phyloP scores from a whole-genome alignment of 805 yeast species.

The Pichia eremophila region DNA sequence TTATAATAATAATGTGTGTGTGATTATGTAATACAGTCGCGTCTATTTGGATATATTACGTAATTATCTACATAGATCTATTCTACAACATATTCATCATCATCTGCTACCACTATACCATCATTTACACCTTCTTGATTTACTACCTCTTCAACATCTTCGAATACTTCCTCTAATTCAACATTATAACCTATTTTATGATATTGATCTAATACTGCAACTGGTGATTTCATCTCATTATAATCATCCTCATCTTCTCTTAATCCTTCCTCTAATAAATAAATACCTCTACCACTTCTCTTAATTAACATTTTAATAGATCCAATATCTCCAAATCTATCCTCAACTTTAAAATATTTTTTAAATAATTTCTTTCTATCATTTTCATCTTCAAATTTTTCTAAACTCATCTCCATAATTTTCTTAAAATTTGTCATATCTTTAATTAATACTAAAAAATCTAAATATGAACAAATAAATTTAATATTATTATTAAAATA shows the following conservation, averaged over 20 bases:
- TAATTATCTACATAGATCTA: too few species aligned
- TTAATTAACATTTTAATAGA: conserved; percentile 58
- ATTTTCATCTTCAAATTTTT: conserved; percentile 30
- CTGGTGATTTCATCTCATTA: neutral
- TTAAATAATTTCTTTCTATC: conserved; percentile 37
- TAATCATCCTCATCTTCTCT: neutral
- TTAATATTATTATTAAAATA: conserved; percentile 39
- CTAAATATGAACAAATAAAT: conserved; percentile 60
- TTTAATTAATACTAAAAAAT: conserved; percentile 58
- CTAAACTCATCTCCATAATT: conserved; percentile 68
- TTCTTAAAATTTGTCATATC: conserved; percentile 69
- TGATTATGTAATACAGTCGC: too few species aligned
- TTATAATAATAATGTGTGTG: too few species aligned
- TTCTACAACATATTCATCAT: too few species aligned
- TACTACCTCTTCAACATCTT: neutral
- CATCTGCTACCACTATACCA: too few species aligned
- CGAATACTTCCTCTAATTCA: neutral
- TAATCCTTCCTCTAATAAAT: neutral
- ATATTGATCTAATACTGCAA: neutral
- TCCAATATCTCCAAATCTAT: conserved; percentile 58
- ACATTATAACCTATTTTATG: neutral
- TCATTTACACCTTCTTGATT: too few species aligned
- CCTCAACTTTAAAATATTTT: conserved; percentile 57
- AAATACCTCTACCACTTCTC: conserved; percentile 38
- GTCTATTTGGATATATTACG: too few species aligned